Evolutionary conservation across 2,329 filamentous ascomycete species (phyloP).

Genomic region (Tolypocladium ovalisporum): DNA sequence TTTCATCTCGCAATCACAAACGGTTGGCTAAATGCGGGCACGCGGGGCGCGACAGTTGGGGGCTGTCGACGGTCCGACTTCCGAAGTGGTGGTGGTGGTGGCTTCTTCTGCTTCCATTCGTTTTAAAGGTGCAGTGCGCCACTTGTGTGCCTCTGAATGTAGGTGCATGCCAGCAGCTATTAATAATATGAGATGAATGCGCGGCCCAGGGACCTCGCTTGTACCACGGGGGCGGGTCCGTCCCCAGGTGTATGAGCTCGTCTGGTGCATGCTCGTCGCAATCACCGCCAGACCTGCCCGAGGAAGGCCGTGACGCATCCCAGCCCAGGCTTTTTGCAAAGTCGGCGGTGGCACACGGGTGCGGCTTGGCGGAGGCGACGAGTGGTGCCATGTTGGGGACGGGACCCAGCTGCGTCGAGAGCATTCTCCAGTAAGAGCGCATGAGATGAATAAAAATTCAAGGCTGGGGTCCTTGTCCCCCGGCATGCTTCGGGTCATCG

Average conservation of each 20-base stretch:
- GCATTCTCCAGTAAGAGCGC: too few species aligned
- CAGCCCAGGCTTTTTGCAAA: neutral
- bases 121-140: neutral
- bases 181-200: too few species aligned
- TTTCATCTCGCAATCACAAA: too few species aligned
- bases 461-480: too few species aligned
- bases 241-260: neutral
- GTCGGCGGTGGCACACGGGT: neutral
- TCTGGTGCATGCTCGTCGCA: neutral
- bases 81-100: neutral
- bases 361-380: neutral
- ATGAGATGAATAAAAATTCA: too few species aligned
- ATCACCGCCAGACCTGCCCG: neutral
- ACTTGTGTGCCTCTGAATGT: too few species aligned
- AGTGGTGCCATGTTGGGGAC: neutral
- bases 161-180: neutral
- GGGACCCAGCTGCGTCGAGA: too few species aligned
- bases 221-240: neutral
- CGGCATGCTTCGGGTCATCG: conserved; percentile 2
- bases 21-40: neutral
- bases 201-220: too few species aligned
- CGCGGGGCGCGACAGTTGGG: neutral
- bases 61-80: neutral
- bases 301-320: neutral
- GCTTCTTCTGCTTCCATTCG: neutral